Conservation (phyloP, 768 basidiomycete species). For the Strobilomyces confusus region DNA sequence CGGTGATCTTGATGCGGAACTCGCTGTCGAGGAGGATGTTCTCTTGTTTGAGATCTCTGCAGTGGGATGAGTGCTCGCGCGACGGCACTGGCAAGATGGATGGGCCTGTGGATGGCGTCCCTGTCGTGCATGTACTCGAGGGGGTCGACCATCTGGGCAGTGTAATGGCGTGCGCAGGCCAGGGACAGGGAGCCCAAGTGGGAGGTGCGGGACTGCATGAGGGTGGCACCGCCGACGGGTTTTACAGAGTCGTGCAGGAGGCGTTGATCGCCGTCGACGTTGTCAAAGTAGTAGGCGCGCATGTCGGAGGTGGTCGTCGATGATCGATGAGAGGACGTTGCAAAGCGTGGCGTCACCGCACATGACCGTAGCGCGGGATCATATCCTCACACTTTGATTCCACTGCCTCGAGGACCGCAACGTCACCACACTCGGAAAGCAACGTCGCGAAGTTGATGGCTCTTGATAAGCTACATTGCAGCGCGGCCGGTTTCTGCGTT, state of each 20-base stretch:
- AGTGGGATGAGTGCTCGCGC: constrained; percentile 8
- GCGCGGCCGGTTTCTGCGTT: no score
- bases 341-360: no score
- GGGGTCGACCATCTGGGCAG: constrained; percentile 87
- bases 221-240: constrained; percentile 45
- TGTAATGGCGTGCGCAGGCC: constrained; percentile 74
- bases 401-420: no score
- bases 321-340: no score
- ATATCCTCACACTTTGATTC: no score
- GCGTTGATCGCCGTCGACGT: constrained; percentile 74
- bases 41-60: constrained; percentile 74
- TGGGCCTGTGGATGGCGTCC: constrained; percentile 81
- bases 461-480: no score
- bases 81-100: constrained; percentile 2
- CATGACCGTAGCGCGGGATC: no score
- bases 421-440: no score
- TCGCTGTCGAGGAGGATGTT: constrained; percentile 84
- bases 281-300: constrained; percentile 75
- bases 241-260: constrained; percentile 69
- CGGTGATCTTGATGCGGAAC: constrained; percentile 90
- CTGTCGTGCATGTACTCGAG: constrained; percentile 87
- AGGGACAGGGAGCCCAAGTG: constrained; percentile 84
- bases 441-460: no score
- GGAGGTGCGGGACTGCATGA: constrained; percentile 69
- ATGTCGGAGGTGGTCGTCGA: constrained; percentile 42